Evolutionary conservation across 2,329 filamentous ascomycete genomes (phyloP).

Genomic region (Clarireedia homoeocarpa): DNA sequence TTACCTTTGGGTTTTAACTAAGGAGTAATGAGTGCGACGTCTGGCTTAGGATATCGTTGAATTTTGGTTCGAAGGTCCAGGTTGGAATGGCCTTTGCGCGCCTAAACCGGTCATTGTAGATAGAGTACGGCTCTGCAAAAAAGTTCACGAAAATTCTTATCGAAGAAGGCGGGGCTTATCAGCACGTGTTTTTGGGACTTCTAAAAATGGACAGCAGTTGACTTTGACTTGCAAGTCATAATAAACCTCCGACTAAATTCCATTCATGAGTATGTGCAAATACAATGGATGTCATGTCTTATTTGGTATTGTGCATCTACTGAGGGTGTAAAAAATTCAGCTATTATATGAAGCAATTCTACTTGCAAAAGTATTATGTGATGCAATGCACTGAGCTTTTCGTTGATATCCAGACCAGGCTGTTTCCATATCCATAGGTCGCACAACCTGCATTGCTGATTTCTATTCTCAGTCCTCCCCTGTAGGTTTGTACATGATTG

Average conservation of each 20-base stretch:
- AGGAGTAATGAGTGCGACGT: no score
- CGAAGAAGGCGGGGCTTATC: constrained; percentile 3
- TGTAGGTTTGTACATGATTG: constrained; percentile 89
- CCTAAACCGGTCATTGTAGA: background rate
- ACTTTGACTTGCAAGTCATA: background rate
- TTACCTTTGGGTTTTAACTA: no score
- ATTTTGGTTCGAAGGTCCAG: no score
- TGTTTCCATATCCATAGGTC: background rate
- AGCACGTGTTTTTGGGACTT: background rate
- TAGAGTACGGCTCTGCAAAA: background rate
- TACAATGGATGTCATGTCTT: background rate
- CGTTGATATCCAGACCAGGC: constrained; percentile 7
- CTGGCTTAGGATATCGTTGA: no score
- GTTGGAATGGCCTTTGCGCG: background rate
- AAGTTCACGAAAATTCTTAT: constrained; percentile 6
- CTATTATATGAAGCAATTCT: background rate
- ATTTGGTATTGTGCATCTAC: constrained; percentile 1
- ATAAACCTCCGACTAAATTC: background rate
- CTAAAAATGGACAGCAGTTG: background rate
- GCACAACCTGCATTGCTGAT: background rate
- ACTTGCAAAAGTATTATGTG: constrained; percentile 1
- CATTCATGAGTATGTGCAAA: no score
- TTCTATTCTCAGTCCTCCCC: constrained; percentile 36
- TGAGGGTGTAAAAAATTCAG: background rate
- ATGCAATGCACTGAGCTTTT: background rate